A percentile compares a stretch with the other conserved stretches of the same genome.
phyloP scores from a whole-genome alignment of 2,329 filamentous ascomycete species.

The Xylariaceae sp. region DNA sequence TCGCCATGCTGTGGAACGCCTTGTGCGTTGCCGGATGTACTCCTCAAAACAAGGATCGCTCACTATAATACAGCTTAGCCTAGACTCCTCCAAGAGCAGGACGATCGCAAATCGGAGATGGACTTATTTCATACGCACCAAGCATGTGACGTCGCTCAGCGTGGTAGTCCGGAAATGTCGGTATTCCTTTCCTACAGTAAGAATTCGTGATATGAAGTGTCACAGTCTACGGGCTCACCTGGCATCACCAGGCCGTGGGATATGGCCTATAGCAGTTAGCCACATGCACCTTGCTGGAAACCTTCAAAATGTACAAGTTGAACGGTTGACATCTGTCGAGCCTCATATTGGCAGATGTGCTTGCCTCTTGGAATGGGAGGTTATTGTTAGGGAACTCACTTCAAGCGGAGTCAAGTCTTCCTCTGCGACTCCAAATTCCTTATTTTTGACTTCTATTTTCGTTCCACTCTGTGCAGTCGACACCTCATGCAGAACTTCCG shows the following conservation, averaged over 20 bases:
- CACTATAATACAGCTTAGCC: too few relatives aligned
- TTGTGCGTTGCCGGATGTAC: too few relatives aligned
- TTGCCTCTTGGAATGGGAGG: background rate
- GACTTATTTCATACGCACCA: too few relatives aligned
- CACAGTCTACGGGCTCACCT: slow-evolving; percentile 18
- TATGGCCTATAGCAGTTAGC: slow-evolving; percentile 28
- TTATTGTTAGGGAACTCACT: slow-evolving; percentile 9
- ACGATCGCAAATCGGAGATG: too few relatives aligned
- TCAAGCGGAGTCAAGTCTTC: slow-evolving; percentile 33
- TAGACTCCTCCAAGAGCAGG: too few relatives aligned
- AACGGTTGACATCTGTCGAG: background rate
- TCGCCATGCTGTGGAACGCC: too few relatives aligned
- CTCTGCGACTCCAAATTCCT: slow-evolving; percentile 6
- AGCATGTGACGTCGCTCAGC: slow-evolving; percentile 61
- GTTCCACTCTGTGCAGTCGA: slow-evolving; percentile 18
- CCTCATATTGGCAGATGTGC: background rate
- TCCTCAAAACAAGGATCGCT: too few relatives aligned
- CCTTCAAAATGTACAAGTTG: too few relatives aligned
- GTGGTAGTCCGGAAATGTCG: slow-evolving; percentile 38
- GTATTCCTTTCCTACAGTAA: slow-evolving; percentile 36
- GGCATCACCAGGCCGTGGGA: slow-evolving; percentile 35
- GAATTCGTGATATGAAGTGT: background rate
- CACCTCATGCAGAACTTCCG: slow-evolving; percentile 20
- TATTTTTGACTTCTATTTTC: slow-evolving; percentile 11
- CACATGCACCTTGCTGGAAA: background rate